Base-by-base conservation (phyloP, 208 protist genomes). In the Angomonas ambiguus region DNA sequence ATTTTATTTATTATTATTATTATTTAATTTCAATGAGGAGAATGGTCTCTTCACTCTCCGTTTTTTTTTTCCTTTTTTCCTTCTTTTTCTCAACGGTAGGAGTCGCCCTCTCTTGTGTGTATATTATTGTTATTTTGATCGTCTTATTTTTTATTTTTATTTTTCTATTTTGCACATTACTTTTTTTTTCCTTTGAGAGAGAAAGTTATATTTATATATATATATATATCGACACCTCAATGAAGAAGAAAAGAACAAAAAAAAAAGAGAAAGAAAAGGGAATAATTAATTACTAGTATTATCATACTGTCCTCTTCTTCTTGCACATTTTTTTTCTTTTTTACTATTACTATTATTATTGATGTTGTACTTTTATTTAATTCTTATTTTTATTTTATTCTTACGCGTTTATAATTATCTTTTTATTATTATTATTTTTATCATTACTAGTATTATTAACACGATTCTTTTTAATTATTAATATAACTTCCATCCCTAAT, bases 31-130 rank as follows among this genome's bases (percentile, higher is more conserved):
- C 8, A 33, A 24, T 30, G 35, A n/a, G 28, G 25, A 25, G 56
- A 20, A 34, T 45, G 38, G 8, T 45, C 55, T 61, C 24, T 55
- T 13, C 22, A 6, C 1, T 57, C 38, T 51, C 4, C n/a, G 22
- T 62, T 38, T 33, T 62, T 51, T 62, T 62, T 63, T 59, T 16
- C 53, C 42, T 53, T 63, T 42, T 42, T 64, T 22, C 33, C 18
- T 25, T 34, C 13, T 55, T 32, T 33, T 66, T 20, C 45, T 62
- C 48, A n/a, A n/a, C n/a, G n/a, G n/a, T n/a, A n/a, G n/a, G n/a
- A n/a, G n/a, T n/a, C n/a, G n/a, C n/a, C n/a, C n/a, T n/a, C n/a
- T n/a, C n/a, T n/a, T n/a, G n/a, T n/a, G n/a, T n/a, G n/a, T n/a
- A n/a, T n/a, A n/a, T n/a, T n/a, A n/a, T n/a, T n/a, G n/a, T n/a